Evolutionary conservation across 768 basidiomycete genomes (phyloP), one percentile per base, ranked within the genome.

Genomic region (Xanthoconium purpureum): DNA sequence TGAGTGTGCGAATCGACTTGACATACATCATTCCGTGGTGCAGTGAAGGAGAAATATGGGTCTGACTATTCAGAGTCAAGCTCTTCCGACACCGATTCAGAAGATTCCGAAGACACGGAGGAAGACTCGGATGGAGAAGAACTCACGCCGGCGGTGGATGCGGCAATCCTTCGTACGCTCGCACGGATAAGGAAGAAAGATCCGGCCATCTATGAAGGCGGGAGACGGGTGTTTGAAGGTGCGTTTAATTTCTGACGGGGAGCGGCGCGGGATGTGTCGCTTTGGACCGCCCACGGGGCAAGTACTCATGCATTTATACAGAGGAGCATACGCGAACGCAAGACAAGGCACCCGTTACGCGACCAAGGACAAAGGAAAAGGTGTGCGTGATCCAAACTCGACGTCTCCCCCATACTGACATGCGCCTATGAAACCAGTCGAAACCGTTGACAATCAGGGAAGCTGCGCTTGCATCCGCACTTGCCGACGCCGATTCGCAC

Each of bases 111-210:
- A 67, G 81, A 82, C 30, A 87, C 83, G 42, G 91, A 93, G 64
- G 95, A 98, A 67, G 95, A 98, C 68, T 91, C 94, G 66, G 90
- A 96, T 55, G 97, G 94, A 14, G 92, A 93, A 63, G 91, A 98
- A 69, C 82, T 98, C 49, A 98, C 95, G 0, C 94, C 94, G 5
- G 87, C 87, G 0, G 84, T 98, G 48, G 96, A 98, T 65, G 97
- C 86, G 43, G 97, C 97, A 18, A 97, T 98, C 63, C 79, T 98
- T 39, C 79, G 93, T 47, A 98, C 94, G 1, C 78, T 99, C 10
- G 91, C 88, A 0, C 81, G 87, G 63, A 97, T 98, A 53, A 83
- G 84, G 68, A 79, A 80, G 52, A 88, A 82, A 62, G 92, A 95
- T 67, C 93, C 94, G 0, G 80, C 76, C 0, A 96, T 99, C 32